Evolutionary conservation across 2,329 filamentous ascomycete species (phyloP).

Genomic region (Aspergillus sergii): DNA sequence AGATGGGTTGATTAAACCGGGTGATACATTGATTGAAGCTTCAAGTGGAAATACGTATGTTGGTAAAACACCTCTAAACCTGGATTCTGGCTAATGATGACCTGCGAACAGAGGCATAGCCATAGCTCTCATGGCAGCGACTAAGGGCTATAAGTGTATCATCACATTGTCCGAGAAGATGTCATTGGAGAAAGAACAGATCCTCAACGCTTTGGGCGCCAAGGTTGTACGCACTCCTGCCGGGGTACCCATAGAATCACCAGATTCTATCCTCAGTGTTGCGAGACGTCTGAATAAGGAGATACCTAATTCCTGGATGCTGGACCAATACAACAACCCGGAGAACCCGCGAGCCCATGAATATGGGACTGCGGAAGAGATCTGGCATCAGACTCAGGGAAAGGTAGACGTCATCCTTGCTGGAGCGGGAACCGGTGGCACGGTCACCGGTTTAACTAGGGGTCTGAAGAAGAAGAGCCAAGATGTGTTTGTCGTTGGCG

Average conservation of each 20-base stretch:
- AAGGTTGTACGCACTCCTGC: constrained; percentile 93
- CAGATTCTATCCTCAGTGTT: constrained; percentile 89
- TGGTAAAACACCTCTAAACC: background rate
- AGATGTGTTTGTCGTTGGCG: constrained; percentile 79
- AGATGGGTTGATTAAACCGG: constrained; percentile 83
- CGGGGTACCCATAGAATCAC: constrained; percentile 82
- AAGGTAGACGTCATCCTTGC: constrained; percentile 76
- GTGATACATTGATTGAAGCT: constrained; percentile 89
- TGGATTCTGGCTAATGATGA: background rate
- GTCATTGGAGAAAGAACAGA: constrained; percentile 90
- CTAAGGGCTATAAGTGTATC: constrained; percentile 91
- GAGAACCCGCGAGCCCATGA: constrained; percentile 90
- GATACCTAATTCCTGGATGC: constrained; percentile 88
- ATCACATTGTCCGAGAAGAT: constrained; percentile 96
- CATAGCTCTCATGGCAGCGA: constrained; percentile 83
- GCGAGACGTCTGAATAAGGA: constrained; percentile 82
- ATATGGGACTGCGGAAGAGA: constrained; percentile 84
- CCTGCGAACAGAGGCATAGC: constrained; percentile 67
- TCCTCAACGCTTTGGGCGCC: constrained; percentile 81
- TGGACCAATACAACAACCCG: constrained; percentile 84
- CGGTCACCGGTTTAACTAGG: constrained; percentile 77
- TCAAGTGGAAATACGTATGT: constrained; percentile 77
- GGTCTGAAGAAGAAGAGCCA: constrained; percentile 79
- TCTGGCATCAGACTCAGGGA: constrained; percentile 81
- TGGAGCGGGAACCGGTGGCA: constrained; percentile 86